Evolutionary conservation across 208 protist genomes (phyloP), one percentile per base, ranked within the genome.

Genomic region (Trypanosoma brucei): DNA sequence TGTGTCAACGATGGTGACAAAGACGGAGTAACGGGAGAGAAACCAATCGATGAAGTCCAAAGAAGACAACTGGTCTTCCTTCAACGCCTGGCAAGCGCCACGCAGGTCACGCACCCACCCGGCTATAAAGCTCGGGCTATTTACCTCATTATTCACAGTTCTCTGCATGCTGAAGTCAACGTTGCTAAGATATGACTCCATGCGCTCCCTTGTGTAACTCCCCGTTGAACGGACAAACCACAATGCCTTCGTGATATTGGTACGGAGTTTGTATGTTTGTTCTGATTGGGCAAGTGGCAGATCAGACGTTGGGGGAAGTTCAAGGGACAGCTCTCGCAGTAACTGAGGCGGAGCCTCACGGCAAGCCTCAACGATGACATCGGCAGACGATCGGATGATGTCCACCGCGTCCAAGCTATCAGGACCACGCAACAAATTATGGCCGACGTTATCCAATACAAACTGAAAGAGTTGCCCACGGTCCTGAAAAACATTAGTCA

Each of bases 101-200:
- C 88, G 81, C 55, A 94, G 51, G 59, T 94, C 88, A 7, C 83
- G 84, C 66, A 94, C 76, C 83, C 84, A 94, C n/a, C 88, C 88
- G 1, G 88, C 88, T 34, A 87, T 66, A 76, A 86, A 94, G 55
- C 75, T 72, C 33, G 84, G 57, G 38, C 62, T 65, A 55, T 72
- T 82, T 46, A 63, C 63, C 53, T 70, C 74, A 44, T 67, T 75
- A 68, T 73, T 72, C 60, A 88, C 40, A 31, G 84, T 84, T 50
- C 70, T 76, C 57, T 86, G 84, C 49, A 94, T 91, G 63, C 78
- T 89, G 44, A 69, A 38, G 59, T 83, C 75, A 46, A 94, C 81
- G 31, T 81, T 78, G 54, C 72, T 63, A 11, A 94, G 56, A 49
- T 91, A 94, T 2, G 52, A 59, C 4, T 71, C 36, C 46, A 94